Evolutionary conservation across 768 basidiomycete species (phyloP), one percentile per base, ranked within the genome.

Genomic region (Panaeolus papilionaceus): DNA sequence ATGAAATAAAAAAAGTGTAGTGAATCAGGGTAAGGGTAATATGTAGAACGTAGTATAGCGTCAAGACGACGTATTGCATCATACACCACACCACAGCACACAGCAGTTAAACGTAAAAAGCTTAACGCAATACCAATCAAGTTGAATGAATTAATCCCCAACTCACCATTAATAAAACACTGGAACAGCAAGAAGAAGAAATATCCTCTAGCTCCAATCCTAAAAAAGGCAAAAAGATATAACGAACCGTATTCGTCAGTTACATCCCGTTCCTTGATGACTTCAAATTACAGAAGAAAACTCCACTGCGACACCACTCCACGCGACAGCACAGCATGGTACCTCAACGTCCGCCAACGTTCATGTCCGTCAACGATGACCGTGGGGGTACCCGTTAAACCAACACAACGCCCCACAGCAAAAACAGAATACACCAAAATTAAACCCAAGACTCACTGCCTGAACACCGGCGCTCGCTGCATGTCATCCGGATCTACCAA

Each of bases 151-250:
- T 58, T 58, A 58, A 58, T 28, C 33, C 18, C 38, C 64, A 23
- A 47, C 69, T 63, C 71, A 92, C 93, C 87, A 69, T 92, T 90
- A 72, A 92, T 88, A 77, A 96, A 96, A 71, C 93, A 94, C 72
- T 99, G 97, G 83, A 99, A 99, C 1, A 99, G 83, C 23, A 97
- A 82, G 80, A 90, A 99, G 83, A 90, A 96, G 77, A 96, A 96
- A 79, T 96, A 98, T 23, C 91, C 94, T 70, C 92, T 82, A 0
- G 88, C 79, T 6, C 96, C 97, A 65, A 98, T 92, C 8, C 92
- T 94, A 67, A 38, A 68, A 42, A 67, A 26, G 28, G 62, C 11
- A 64, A 45, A 49, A 33, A 38, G 61, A 33, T 20, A 64, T 6
- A 39, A 49, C 42, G 45, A 63, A 20, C 47, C n/a, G 10, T 18